Evolutionary conservation across 2,329 filamentous ascomycete species (phyloP), one percentile per base, ranked within the genome.

Genomic region (Aureobasidium melanogenum): DNA sequence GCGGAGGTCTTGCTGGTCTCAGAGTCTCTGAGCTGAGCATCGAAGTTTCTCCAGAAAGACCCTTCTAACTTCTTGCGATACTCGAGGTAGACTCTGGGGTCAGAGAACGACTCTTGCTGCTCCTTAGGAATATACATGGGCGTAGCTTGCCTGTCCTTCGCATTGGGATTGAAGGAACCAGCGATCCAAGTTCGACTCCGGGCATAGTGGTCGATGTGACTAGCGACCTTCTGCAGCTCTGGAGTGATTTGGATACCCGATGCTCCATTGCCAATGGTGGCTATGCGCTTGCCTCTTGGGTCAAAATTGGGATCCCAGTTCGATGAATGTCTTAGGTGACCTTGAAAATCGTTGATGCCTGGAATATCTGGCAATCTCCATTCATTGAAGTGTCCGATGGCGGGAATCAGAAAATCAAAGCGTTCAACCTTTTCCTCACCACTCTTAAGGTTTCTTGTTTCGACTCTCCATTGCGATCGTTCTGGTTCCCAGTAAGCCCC

Each of bases 121-220:
- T 85, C 82, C 1, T 80, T 66, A 0, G 76, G 71, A 65, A 82
- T 84, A 0, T 77, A 76, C 48, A 86, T 84, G 0, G 85, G 78
- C 36, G 80, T 80, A 0, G 82, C 74, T 32, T 79, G 81, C 34
- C 83, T 79, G 51, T 75, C 70, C 30, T 34, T 30, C 32, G 65
- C 44, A 15, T 32, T 38, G 66, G 81, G 73, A 62, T 81, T 74
- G 71, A 84, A 87, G 0, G 83, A 82, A 1, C 82, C 79, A 0
- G 86, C 83, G 30, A 89, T 83, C 87, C 87, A 89, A 0, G 86
- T 88, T 34, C 77, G 80, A 66, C 81, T 85, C 10, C 86, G 77
- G 1, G 80, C 84, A 64, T 88, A 88, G 70, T 87, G 84, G 64
- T 88, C 84, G n/a, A 83, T 74, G 1, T 76, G 80, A 17, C 64